These are phyloP conservation scores for Avicennia marina DNA, from an alignment of 257 asterid species.

Conservation along the genomic window DNA sequence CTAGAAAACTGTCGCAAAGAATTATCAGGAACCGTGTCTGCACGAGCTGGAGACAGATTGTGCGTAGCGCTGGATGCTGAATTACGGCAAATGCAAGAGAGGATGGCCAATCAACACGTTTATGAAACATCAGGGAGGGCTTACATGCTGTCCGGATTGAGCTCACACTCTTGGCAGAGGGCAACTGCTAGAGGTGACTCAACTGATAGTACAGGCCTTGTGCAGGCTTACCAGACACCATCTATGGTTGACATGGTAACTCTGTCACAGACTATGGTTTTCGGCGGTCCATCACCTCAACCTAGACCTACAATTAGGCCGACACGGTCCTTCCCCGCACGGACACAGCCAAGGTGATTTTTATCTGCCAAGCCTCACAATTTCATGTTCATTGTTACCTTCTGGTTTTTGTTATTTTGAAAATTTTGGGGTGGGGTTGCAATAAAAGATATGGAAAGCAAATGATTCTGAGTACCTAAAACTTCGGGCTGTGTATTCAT, in stretches of 20 bases:
- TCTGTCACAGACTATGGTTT: slow-evolving; percentile 65
- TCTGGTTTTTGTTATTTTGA: slow-evolving; percentile 2
- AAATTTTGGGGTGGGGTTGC: slow-evolving; percentile 27
- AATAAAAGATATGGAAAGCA: neutral
- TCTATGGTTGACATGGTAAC: slow-evolving; percentile 90
- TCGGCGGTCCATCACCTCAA: slow-evolving; percentile 39
- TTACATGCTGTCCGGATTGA: slow-evolving; percentile 80
- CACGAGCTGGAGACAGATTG: slow-evolving; percentile 58
- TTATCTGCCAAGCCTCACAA: too few species aligned
- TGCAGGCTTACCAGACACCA: slow-evolving; percentile 81
- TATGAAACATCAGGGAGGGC: slow-evolving; percentile 90
- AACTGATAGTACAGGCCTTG: slow-evolving; percentile 52
- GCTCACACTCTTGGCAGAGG: slow-evolving; percentile 97
- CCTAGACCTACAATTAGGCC: slow-evolving; percentile 31
- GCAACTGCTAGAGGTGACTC: slow-evolving; percentile 94
- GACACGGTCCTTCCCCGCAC: slow-evolving; percentile 38
- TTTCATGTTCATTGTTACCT: slow-evolving; percentile 20
- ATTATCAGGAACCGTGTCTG: slow-evolving; percentile 50
- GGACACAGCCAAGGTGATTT: slow-evolving; percentile 48
- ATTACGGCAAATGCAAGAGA: slow-evolving; percentile 73
- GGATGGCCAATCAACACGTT: slow-evolving; percentile 66
- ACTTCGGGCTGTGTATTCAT: slow-evolving; percentile 30
- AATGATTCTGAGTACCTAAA: neutral
- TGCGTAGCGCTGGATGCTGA: slow-evolving; percentile 62
- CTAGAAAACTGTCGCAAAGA: slow-evolving; percentile 48